These are phyloP conservation scores for Curvularia hawaiiensis DNA, from an alignment of 2,329 filamentous ascomycete species.

Conservation along the genomic window DNA sequence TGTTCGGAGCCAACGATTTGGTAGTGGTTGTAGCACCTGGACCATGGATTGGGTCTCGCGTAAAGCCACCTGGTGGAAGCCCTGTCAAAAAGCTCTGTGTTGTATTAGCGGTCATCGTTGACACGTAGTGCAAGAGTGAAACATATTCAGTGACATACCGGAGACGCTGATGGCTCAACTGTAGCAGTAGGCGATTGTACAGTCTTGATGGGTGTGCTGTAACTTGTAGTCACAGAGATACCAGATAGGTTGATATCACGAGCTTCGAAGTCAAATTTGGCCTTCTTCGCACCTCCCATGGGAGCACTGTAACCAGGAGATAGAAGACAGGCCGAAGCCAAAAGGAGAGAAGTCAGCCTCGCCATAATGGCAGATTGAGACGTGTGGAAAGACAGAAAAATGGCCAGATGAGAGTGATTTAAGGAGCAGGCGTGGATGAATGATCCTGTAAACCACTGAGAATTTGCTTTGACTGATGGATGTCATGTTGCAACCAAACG, in stretches of 20 bases:
- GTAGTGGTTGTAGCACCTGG: slow-evolving; percentile 25
- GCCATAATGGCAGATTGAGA: slow-evolving; percentile 26
- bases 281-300: slow-evolving; percentile 20
- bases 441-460: slow-evolving; percentile 11
- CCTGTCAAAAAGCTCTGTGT: slow-evolving; percentile 38
- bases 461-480: slow-evolving; percentile 29
- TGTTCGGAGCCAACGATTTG: slow-evolving; percentile 33
- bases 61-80: slow-evolving; percentile 39
- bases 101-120: slow-evolving; percentile 10
- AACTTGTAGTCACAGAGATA: slow-evolving; percentile 38
- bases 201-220: slow-evolving; percentile 33
- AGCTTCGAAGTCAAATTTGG: slow-evolving; percentile 18
- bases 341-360: slow-evolving; percentile 31
- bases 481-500: slow-evolving; percentile 23
- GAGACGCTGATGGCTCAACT: slow-evolving; percentile 31
- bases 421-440: slow-evolving; percentile 16
- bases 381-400: slow-evolving; percentile 15
- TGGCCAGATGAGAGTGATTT: slow-evolving; percentile 24
- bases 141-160: slow-evolving; percentile 25
- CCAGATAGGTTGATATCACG: slow-evolving; percentile 32
- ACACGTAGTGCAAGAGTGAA: neutral
- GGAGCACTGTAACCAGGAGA: slow-evolving; percentile 33
- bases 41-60: slow-evolving; percentile 31
- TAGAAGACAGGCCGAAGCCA: slow-evolving; percentile 32
- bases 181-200: slow-evolving; percentile 38